Percentiles rank a stretch among this genome's conserved stretches.
Evolutionary conservation across 306 rosid species (phyloP).

Genomic region (Senna siamea): DNA sequence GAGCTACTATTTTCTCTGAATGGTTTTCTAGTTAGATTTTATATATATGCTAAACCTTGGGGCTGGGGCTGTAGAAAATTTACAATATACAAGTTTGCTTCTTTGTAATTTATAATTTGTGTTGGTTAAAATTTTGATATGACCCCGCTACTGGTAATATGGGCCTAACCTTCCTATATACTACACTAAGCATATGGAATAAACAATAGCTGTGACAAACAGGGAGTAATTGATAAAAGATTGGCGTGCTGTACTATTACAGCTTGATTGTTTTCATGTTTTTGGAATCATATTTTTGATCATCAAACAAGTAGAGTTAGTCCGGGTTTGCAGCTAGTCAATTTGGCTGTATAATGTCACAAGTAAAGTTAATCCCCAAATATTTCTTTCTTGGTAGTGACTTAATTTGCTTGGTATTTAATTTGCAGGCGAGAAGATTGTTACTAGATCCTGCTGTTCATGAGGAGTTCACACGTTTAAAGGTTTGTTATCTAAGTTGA

Average conservation of each 20-base stretch:
- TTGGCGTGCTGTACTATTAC: constrained; percentile 17
- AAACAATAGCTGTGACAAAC: neutral
- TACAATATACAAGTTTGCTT: neutral
- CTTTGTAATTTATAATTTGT: neutral
- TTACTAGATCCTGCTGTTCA: constrained; percentile 92
- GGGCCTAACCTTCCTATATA: constrained; percentile 8
- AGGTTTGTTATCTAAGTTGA: constrained; percentile 58
- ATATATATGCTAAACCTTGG: neutral
- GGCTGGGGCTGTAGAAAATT: neutral
- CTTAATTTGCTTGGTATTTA: constrained; percentile 30
- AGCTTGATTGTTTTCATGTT: constrained; percentile 2
- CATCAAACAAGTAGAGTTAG: neutral
- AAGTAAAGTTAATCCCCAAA: constrained; percentile 1
- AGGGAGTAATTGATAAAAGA: constrained; percentile 2
- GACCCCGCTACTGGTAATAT: constrained; percentile 1
- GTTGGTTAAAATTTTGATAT: neutral
- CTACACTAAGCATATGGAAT: constrained; percentile 3
- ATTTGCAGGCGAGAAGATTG: constrained; percentile 78
- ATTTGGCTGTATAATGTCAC: constrained; percentile 8
- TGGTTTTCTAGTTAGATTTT: neutral
- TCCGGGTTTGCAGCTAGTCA: constrained; percentile 1
- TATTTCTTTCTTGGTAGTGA: neutral
- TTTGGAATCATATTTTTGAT: neutral
- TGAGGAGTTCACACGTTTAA: constrained; percentile 88
- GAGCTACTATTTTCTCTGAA: neutral